These are phyloP conservation scores for Exophiala mesophila DNA, from an alignment of 2,329 filamentous ascomycete species.

Conservation along the genomic window DNA sequence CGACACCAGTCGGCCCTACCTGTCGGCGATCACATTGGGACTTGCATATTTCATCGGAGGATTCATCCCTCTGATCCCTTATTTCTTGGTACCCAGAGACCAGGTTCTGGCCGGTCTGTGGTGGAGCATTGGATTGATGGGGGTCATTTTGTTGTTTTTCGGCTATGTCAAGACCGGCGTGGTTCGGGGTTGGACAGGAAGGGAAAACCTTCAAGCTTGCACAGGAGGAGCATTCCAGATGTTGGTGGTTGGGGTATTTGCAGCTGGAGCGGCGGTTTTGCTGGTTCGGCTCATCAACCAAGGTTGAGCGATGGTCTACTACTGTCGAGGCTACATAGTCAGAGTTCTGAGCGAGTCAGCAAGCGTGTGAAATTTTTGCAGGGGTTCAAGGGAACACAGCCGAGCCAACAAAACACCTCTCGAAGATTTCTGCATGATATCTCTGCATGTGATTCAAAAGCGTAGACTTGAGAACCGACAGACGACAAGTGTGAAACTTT, in stretches of 20 bases:
- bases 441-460: no score
- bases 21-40: conserved; percentile 39
- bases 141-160: conserved; percentile 46
- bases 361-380: no score
- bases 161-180: conserved; percentile 49
- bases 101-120: conserved; percentile 40
- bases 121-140: conserved; percentile 50
- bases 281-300: conserved; percentile 34
- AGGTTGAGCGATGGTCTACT: no score
- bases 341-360: no score
- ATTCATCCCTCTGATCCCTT: conserved; percentile 49
- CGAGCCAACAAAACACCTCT: no score
- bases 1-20: conserved; percentile 38
- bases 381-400: no score
- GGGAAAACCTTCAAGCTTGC: conserved; percentile 48
- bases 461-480: no score
- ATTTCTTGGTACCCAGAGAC: conserved; percentile 39
- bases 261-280: conserved; percentile 61
- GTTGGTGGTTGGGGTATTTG: conserved; percentile 58
- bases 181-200: conserved; percentile 41
- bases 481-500: no score
- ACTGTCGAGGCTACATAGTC: no score
- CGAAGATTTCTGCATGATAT: no score
- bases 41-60: conserved; percentile 36
- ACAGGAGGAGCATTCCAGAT: conserved; percentile 60